Evolutionary conservation across 352 stramenopile species (phyloP).

Genomic region (Phytophthora citricola): DNA sequence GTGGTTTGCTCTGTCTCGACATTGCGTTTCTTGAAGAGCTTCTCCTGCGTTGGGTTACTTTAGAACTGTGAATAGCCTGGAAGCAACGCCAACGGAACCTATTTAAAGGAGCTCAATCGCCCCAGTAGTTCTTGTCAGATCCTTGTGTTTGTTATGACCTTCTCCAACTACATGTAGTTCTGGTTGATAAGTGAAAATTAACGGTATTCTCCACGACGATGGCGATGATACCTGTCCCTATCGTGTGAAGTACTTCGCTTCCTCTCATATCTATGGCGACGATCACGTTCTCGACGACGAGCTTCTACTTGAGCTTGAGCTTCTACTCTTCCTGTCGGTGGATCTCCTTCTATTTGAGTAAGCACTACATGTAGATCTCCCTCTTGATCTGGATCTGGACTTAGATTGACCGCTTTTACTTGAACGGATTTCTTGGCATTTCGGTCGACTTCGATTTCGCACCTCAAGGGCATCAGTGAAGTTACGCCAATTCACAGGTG

Average conservation of each 20-base stretch:
- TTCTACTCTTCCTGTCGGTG: constrained; percentile 13
- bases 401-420: constrained; percentile 4
- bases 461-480: constrained; percentile 50
- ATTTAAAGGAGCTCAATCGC: constrained; percentile 14
- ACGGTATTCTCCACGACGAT: constrained; percentile 7
- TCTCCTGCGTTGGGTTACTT: constrained; percentile 14
- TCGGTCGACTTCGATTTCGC: constrained; percentile 38
- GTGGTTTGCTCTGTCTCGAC: constrained; percentile 46
- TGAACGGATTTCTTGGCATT: neutral
- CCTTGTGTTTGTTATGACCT: no score
- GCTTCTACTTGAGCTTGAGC: constrained; percentile 25
- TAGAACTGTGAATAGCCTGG: constrained; percentile 2
- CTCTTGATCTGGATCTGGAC: constrained; percentile 26
- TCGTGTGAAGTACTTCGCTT: constrained; percentile 9
- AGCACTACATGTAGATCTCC: neutral
- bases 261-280: neutral
- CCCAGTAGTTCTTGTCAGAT: constrained; percentile 10
- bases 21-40: constrained; percentile 15
- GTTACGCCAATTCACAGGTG: constrained; percentile 20
- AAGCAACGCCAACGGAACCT: neutral
- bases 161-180: no score
- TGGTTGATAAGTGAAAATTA: neutral
- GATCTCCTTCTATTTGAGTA: constrained; percentile 3
- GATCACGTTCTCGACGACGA: neutral
- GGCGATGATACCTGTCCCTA: neutral